Base-by-base conservation (phyloP, 2,329 filamentous ascomycete species). In the Trichoderma sp. region DNA sequence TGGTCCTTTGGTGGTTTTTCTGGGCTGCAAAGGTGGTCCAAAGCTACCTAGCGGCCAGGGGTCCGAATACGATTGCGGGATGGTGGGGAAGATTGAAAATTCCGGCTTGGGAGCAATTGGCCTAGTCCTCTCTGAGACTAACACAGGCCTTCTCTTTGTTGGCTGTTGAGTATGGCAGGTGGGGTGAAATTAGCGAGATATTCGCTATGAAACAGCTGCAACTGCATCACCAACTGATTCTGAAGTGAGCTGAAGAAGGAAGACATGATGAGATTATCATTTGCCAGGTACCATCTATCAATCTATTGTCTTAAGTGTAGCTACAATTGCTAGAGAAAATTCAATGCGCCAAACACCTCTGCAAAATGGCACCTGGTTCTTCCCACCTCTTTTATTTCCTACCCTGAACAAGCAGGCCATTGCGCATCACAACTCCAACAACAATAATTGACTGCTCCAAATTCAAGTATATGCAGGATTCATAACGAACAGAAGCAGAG, bases 31-130 rank as follows among this genome's bases (percentile, higher is more conserved):
- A 37, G 30, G 30, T 39, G 51, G 8, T 24, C 65, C 28, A 39
- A 68, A 68, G 32, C 32, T 32, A 52, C 67, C 60, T 66, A 66
- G 59, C 60, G 59, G 60, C 52, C 67, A 69, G 24, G 63, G 67
- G 51, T 66, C 60, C 60, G 59, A 69, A 66, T 61, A 59, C 66
- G 66, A 69, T 58, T 69, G 60, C 61, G 67, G 60, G 51, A 66
- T 66, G 52, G 63, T 59, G 54, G 63, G 54, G 63, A 49, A 32
- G 10, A n/a, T 26, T 26, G 30, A 46, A 43, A 39, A 51, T 39
- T 39, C 16, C 8, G 5, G 18, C 21, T 54, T 21, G 16, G 24
- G 37, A 18, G 34, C 34, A 37, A 39, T 39, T 18, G 37, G 16
- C n/a, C 46, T 64, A 54, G 49, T 43, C 60, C 16, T 4, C 3